These are phyloP conservation scores for Uncinocarpus reesii DNA, from an alignment of 2,329 filamentous ascomycete genomes.

Conservation along the genomic window DNA sequence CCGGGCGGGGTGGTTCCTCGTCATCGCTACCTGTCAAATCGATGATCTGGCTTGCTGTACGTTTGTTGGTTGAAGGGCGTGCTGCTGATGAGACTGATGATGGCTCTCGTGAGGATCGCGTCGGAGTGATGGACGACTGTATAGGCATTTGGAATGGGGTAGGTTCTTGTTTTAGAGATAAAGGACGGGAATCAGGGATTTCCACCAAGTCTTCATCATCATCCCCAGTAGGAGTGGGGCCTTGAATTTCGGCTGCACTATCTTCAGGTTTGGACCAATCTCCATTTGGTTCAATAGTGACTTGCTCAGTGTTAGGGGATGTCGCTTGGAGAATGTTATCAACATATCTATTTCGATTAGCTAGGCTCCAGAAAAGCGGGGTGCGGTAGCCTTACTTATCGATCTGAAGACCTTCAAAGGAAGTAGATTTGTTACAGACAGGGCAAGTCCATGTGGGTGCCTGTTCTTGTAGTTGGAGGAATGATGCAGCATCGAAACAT, in stretches of 20 bases:
- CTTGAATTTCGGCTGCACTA: conserved; percentile 26
- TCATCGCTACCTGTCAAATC: conserved; percentile 47
- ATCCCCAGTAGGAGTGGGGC: conserved; percentile 28
- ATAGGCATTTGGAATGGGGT: conserved; percentile 21
- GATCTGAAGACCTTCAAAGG: conserved; percentile 71
- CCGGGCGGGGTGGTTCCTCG: conserved; percentile 31
- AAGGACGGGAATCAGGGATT: conserved; percentile 32
- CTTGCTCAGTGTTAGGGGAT: conserved; percentile 61
- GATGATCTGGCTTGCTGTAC: conserved; percentile 42
- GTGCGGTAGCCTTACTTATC: conserved; percentile 56
- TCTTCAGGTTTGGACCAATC: conserved; percentile 53
- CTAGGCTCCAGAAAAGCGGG: not conserved
- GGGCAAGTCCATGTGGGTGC: conserved; percentile 95
- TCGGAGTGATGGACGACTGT: conserved; percentile 22
- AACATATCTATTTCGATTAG: conserved; percentile 54
- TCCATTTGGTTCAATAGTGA: conserved; percentile 81
- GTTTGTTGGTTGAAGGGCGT: conserved; percentile 35
- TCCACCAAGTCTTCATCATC: conserved; percentile 45
- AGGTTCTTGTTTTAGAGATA: conserved; percentile 32
- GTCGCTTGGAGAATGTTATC: conserved; percentile 74
- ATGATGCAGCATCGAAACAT: conserved; percentile 89
- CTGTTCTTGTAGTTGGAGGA: conserved; percentile 88
- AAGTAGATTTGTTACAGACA: conserved; percentile 73
- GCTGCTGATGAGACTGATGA: conserved; percentile 32
- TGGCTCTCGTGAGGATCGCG: conserved; percentile 28